phyloP scores from a whole-genome alignment of 129 eudicot genomes.

The Saussurea involucrata region DNA sequence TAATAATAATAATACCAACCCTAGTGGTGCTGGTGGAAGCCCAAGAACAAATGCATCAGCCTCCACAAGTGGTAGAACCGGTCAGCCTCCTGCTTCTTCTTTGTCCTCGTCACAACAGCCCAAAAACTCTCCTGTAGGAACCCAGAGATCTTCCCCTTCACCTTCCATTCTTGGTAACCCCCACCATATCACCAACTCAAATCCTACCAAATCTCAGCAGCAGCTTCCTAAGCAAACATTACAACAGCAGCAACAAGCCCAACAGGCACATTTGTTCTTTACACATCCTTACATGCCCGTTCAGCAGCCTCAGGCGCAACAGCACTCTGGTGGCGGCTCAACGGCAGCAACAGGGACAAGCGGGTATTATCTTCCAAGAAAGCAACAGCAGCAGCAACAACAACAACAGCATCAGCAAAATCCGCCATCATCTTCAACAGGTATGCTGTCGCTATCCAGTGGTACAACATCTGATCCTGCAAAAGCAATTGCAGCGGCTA shows the following conservation, averaged over 20 bases:
- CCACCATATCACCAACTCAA: conserved; percentile 39
- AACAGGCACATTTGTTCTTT: conserved; percentile 52
- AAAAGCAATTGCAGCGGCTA: conserved; percentile 81
- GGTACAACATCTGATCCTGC: conserved; percentile 80
- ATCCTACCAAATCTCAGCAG: conserved; percentile 42
- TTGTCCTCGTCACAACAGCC: conserved; percentile 53
- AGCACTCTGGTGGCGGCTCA: conserved; percentile 33
- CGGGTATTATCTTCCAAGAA: conserved; percentile 57
- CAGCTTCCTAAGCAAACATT: conserved; percentile 40
- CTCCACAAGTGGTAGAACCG: conserved; percentile 48
- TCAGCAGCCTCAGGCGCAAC: conserved; percentile 30
- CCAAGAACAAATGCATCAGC: conserved; percentile 61
- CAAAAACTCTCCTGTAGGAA: conserved; percentile 40
- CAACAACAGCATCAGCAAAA: conserved; percentile 43
- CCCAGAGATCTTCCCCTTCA: conserved; percentile 62
- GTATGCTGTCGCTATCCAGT: conserved; percentile 49
- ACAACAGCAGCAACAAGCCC: conserved; percentile 24
- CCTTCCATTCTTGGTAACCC: conserved; percentile 78
- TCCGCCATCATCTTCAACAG: conserved; percentile 48
- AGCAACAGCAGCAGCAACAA: conserved; percentile 55
- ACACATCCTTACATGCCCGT: conserved; percentile 38
- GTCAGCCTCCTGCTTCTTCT: conserved; percentile 41
- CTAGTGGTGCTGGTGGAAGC: conserved; percentile 58
- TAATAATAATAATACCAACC: no score
- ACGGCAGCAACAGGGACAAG: conserved; percentile 28